Evolutionary conservation across 176 grass and related monocot species (phyloP).

Genomic region (Triticum dicoccoides): DNA sequence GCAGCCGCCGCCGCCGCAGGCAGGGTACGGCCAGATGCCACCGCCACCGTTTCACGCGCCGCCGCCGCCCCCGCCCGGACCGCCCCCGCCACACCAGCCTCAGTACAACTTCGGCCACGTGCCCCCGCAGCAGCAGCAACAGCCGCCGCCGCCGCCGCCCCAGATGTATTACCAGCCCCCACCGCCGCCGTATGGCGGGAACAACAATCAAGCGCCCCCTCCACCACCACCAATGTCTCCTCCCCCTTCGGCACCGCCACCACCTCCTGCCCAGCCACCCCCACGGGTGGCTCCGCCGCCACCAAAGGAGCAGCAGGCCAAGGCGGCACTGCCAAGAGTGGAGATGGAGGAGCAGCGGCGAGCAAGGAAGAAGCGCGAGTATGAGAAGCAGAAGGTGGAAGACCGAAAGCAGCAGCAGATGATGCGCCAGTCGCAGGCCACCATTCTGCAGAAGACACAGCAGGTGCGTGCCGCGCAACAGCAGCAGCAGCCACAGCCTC

Average conservation of each 20-base stretch:
- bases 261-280: conserved; percentile 34
- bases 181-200: conserved; percentile 40
- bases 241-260: conserved; percentile 48
- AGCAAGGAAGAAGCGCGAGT: conserved; percentile 69
- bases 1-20: conserved; percentile 27
- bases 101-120: conserved; percentile 37
- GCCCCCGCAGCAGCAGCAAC: conserved; percentile 25
- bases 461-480: conserved; percentile 22
- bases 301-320: conserved; percentile 34
- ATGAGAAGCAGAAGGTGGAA: conserved; percentile 82
- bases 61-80: conserved; percentile 37
- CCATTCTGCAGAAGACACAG: conserved; percentile 81
- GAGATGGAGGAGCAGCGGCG: conserved; percentile 82
- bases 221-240: conserved; percentile 41
- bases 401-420: conserved; percentile 74
- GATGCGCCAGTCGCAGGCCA: conserved; percentile 74
- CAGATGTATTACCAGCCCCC: conserved; percentile 50
- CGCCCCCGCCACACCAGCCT: conserved; percentile 48
- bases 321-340: conserved; percentile 34
- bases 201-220: conserved; percentile 37
- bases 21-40: conserved; percentile 40
- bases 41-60: conserved; percentile 35
- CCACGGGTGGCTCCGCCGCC: conserved; percentile 20
- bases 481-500: conserved; percentile 33
- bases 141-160: conserved; percentile 9